phyloP scores from a whole-genome alignment of 345 rosid genomes.

The Balakata baccata region DNA sequence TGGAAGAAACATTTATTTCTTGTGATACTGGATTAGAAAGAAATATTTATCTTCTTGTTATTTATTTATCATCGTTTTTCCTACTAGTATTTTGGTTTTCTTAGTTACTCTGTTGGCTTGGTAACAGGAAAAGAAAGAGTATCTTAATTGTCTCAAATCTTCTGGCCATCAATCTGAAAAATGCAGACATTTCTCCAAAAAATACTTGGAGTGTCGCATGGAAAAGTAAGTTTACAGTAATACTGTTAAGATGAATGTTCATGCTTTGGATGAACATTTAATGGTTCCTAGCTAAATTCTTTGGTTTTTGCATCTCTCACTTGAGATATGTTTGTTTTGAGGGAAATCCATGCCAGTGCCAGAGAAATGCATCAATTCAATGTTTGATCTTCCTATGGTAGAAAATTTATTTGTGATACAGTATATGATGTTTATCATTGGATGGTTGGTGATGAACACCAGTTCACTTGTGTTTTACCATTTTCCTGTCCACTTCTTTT shows the following conservation, averaged over 20 bases:
- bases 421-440: background rate
- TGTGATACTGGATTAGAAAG: background rate
- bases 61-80: background rate
- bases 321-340: background rate
- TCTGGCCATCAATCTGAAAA: conserved; percentile 70
- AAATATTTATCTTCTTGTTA: background rate
- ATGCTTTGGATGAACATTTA: background rate
- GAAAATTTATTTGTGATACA: background rate
- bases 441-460: background rate
- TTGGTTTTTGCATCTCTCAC: background rate
- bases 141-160: conserved; percentile 76
- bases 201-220: conserved; percentile 89
- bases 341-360: background rate
- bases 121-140: conserved; percentile 85
- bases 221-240: conserved; percentile 59
- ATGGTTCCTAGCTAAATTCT: background rate
- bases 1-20: background rate
- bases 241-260: background rate
- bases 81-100: background rate
- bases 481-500: background rate
- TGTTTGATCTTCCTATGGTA: background rate
- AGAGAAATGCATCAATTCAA: background rate
- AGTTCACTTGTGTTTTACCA: background rate
- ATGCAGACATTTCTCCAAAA: conserved; percentile 70
- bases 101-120: background rate